Evolutionary conservation across 768 basidiomycete species (phyloP), one percentile per base, ranked within the genome.

Genomic region (Clavaria fumosa): DNA sequence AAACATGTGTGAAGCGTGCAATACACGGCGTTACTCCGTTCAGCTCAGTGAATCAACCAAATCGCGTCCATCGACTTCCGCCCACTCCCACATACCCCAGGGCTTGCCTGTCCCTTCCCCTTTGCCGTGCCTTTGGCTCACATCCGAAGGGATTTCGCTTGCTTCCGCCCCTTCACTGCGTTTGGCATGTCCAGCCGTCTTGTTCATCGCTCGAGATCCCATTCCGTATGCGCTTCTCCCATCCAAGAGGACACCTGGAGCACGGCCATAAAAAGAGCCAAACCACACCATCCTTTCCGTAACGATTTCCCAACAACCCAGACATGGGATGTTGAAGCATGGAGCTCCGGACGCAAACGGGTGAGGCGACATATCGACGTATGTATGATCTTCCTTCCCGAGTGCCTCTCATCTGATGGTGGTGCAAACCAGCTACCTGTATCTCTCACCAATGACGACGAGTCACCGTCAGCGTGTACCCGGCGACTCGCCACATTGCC

Each of bases 271-370:
- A 77, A 77, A 49, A 63, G 75, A 42, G 54, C 64, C 7, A 61
- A 63, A 37, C 62, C 65, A n/a, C 59, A 57, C 38, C 55, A 55
- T 35, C 56, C 62, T 22, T 54, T 31, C 46, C 55, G 45, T 52
- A 56, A 42, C 52, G 62, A 46, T 40, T 39, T 48, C 28, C 50
- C 54, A 22, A 53, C 60, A 6, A 45, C 62, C 4, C 63, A 63
- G 39, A 70, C 60, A 52, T 68, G 65, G 64, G 70, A 68, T 47
- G 54, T 68, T 20, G 72, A 74, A 43, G 48, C 55, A 19, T 71
- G 68, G 66, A 57, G 67, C 42, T 62, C n/a, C n/a, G n/a, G 63
- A 38, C 66, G 67, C 19, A 78, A 78, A 49, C 58, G 69, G 37
- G 62, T 64, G 22, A 69, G 72, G 17, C 53, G 64, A 38, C 65